Conservation (phyloP, 495 filamentous ascomycete species). For the Hypomontagnella submonticulosa region DNA sequence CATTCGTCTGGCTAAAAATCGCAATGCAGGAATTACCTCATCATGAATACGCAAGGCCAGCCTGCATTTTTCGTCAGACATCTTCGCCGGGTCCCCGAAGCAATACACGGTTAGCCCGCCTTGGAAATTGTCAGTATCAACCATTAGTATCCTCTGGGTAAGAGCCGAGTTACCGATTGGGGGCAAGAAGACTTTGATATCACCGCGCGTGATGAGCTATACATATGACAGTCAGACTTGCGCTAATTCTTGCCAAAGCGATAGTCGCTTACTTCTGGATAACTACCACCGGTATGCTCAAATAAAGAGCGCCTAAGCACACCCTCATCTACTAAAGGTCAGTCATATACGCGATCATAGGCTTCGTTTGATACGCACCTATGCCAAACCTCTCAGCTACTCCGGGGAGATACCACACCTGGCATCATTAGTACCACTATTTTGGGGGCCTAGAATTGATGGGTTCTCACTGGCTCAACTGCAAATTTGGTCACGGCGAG, state of each 20-base stretch:
- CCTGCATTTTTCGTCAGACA: slow-evolving; percentile 85
- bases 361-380: slow-evolving; percentile 55
- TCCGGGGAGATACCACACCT: slow-evolving; percentile 93
- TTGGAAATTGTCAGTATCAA: slow-evolving; percentile 50
- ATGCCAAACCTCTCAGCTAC: slow-evolving; percentile 96
- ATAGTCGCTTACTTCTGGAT: slow-evolving; percentile 71
- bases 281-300: slow-evolving; percentile 93
- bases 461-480: slow-evolving; percentile 76
- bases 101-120: slow-evolving; percentile 96
- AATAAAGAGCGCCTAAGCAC: slow-evolving; percentile 87
- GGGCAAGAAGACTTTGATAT: slow-evolving; percentile 95
- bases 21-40: slow-evolving; percentile 63
- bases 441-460: not conserved
- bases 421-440: slow-evolving; percentile 14
- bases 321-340: slow-evolving; percentile 74
- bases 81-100: slow-evolving; percentile 93
- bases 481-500: slow-evolving; percentile 96
- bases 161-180: slow-evolving; percentile 71
- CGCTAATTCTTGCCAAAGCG: slow-evolving; percentile 31
- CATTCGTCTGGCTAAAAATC: slow-evolving; percentile 22
- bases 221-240: slow-evolving; percentile 29
- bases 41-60: slow-evolving; percentile 94
- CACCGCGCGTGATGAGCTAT: slow-evolving; percentile 85
- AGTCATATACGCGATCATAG: slow-evolving; percentile 7
- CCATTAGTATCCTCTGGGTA: slow-evolving; percentile 14